A percentile compares a stretch with the other conserved stretches of the same genome.
Conservation (phyloP, 495 filamentous ascomycete genomes). For the Annulohypoxylon moriforme region DNA sequence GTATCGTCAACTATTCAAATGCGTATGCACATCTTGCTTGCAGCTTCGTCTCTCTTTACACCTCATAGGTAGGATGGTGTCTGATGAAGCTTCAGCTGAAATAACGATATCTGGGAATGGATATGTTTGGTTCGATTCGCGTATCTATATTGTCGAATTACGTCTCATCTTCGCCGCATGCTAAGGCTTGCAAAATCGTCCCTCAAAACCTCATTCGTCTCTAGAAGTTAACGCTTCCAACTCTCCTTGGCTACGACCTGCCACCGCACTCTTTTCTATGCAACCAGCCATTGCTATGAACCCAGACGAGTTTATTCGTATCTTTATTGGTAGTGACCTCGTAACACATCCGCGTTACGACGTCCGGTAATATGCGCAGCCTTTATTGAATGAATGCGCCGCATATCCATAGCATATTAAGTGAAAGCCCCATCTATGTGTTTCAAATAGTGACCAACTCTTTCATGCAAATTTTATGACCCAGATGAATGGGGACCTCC, state of each 20-base stretch:
- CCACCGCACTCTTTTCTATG: slow-evolving; percentile 36
- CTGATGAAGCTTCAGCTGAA: background rate
- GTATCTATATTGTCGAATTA: slow-evolving; percentile 32
- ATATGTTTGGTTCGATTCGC: slow-evolving; percentile 30
- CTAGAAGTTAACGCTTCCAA: slow-evolving; percentile 20
- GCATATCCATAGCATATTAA: slow-evolving; percentile 31
- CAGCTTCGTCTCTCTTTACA: background rate
- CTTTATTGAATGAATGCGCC: slow-evolving; percentile 19
- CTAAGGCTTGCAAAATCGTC: slow-evolving; percentile 28
- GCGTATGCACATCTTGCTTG: slow-evolving; percentile 4
- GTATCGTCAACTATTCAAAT: background rate
- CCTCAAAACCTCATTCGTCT: slow-evolving; percentile 19
- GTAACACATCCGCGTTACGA: slow-evolving; percentile 21
- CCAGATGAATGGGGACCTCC: slow-evolving; percentile 23
- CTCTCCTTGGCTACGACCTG: slow-evolving; percentile 32
- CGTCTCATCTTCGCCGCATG: slow-evolving; percentile 25
- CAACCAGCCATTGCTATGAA: slow-evolving; percentile 39
- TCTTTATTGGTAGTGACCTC: slow-evolving; percentile 10
- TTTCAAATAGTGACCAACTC: slow-evolving; percentile 32
- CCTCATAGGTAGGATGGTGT: background rate
- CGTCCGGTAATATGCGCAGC: slow-evolving; percentile 11
- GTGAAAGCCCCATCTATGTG: slow-evolving; percentile 36
- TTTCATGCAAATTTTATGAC: slow-evolving; percentile 36
- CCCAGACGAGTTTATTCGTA: slow-evolving; percentile 25
- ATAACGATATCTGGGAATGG: slow-evolving; percentile 6